Percentiles rank a stretch among this genome's conserved stretches.
Conservation (phyloP, 1,284 basidiomycete genomes). For the Malassezia equina region DNA sequence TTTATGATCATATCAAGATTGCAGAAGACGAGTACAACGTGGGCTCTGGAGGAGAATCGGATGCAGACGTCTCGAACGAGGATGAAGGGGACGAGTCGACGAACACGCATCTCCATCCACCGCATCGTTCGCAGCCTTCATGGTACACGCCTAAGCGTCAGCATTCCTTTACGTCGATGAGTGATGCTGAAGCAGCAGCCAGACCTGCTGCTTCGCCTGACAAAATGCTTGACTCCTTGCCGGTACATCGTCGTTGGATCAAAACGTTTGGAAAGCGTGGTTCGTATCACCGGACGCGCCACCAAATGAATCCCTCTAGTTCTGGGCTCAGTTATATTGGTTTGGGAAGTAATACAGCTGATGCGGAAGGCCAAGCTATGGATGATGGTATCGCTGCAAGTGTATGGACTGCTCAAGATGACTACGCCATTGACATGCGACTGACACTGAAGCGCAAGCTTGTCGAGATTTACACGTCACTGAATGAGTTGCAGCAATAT, state of each 20-base stretch:
- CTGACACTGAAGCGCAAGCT: slow-evolving; percentile 85
- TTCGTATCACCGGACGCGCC: slow-evolving; percentile 1
- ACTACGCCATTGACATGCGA: slow-evolving; percentile 78
- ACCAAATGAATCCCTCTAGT: not conserved
- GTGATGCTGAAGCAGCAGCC: slow-evolving; percentile 6
- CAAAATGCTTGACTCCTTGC: not conserved
- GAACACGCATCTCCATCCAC: not conserved
- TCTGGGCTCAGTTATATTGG: slow-evolving; percentile 15
- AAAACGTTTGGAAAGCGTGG: slow-evolving; percentile 13
- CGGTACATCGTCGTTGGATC: slow-evolving; percentile 8
- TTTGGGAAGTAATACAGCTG: slow-evolving; percentile 17
- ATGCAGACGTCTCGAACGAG: slow-evolving; percentile 55
- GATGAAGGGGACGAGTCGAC: slow-evolving; percentile 51
- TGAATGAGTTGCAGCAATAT: slow-evolving; percentile 76
- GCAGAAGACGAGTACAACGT: slow-evolving; percentile 27
- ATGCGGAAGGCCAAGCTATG: slow-evolving; percentile 20
- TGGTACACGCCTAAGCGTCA: slow-evolving; percentile 2
- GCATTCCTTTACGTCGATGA: not conserved
- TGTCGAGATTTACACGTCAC: slow-evolving; percentile 67
- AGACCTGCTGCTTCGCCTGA: not conserved
- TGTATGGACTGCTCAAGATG: slow-evolving; percentile 65
- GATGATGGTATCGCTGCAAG: slow-evolving; percentile 46
- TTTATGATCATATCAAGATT: slow-evolving; percentile 30
- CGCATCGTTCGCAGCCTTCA: not conserved
- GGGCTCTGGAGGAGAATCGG: slow-evolving; percentile 56